These are phyloP conservation scores for Limtongia smithiae DNA, from an alignment of 805 yeast genomes.

Conservation along the genomic window DNA sequence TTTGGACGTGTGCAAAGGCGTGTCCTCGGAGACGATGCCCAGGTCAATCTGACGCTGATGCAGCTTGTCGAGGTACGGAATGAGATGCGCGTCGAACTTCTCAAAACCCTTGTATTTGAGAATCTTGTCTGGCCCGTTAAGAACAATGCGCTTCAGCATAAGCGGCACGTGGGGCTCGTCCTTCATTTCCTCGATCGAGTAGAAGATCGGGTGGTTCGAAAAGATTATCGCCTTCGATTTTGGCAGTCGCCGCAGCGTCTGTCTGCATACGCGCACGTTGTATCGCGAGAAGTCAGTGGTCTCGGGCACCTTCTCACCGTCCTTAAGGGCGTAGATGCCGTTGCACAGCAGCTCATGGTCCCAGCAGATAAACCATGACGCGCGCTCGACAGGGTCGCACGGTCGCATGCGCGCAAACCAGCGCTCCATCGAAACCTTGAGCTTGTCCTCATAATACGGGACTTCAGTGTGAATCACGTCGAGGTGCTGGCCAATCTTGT, in stretches of 20 bases:
- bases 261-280: conserved; percentile 69
- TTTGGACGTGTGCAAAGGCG: conserved; percentile 56
- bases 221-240: conserved; percentile 62
- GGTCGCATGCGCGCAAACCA: conserved; percentile 65
- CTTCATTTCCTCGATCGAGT: conserved; percentile 70
- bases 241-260: conserved; percentile 65
- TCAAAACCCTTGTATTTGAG: conserved; percentile 62
- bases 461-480: conserved; percentile 66
- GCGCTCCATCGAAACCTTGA: conserved; percentile 66
- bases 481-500: conserved; percentile 58
- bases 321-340: conserved; percentile 50
- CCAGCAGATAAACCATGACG: conserved; percentile 73
- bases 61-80: conserved; percentile 54
- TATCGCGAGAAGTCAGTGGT: conserved; percentile 50
- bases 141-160: conserved; percentile 55
- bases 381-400: conserved; percentile 64
- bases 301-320: conserved; percentile 47
- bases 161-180: conserved; percentile 72
- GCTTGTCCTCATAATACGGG: conserved; percentile 64
- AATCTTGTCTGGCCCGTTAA: conserved; percentile 64
- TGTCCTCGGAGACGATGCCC: conserved; percentile 53
- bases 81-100: conserved; percentile 55
- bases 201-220: conserved; percentile 73
- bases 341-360: conserved; percentile 59
- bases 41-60: conserved; percentile 55